Evolutionary conservation across 2,329 filamentous ascomycete genomes (phyloP), one percentile per base, ranked within the genome.

Genomic region (Lasiodiplodia hormozganensis): DNA sequence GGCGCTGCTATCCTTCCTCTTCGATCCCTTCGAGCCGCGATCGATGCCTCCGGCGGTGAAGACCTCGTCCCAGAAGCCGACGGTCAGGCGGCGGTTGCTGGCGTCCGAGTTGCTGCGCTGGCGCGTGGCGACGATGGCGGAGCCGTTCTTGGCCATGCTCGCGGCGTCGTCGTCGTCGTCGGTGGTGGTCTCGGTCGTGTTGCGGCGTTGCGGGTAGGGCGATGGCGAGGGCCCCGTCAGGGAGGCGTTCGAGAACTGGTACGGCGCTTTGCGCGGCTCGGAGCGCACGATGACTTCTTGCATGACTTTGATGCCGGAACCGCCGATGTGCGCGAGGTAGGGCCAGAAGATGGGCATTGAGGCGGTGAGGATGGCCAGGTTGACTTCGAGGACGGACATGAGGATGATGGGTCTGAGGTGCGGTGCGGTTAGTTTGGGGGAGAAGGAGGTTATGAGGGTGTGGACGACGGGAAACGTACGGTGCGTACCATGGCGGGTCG

Each of bases 281-380:
- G 31, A 57, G 58, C 52, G 58, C 23, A 68, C 54, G 67, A 68
- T 68, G 58, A 68, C 58, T 40, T 68, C 67, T 1, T 65, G 67
- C 36, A 68, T 62, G 16, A 68, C 58, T 11, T 64, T 68, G 52
- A 68, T 68, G 38, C 51, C 52, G 8, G 23, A 31, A 0, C 31
- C 43, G 14, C 49, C 36, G 12, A 57, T 49, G 5, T 23, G 28
- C 25, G 58, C 67, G 49, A 72, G 51, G 38, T 71, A 69, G 16
- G 71, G 71, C 71, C 71, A 72, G 69, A 72, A 72, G 62, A 72
- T 71, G 64, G 71, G 71, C 64, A 72, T 71, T 4, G 57, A 68
- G 28, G 71, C 71, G 53, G 70, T 71, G 18, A 70, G 66, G 65
- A 72, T 71, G 56, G 71, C 71, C 36, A 72, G 69, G 57, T 70